Evolutionary conservation across 495 filamentous ascomycete genomes (phyloP).

Genomic region (Cryomyces minteri): DNA sequence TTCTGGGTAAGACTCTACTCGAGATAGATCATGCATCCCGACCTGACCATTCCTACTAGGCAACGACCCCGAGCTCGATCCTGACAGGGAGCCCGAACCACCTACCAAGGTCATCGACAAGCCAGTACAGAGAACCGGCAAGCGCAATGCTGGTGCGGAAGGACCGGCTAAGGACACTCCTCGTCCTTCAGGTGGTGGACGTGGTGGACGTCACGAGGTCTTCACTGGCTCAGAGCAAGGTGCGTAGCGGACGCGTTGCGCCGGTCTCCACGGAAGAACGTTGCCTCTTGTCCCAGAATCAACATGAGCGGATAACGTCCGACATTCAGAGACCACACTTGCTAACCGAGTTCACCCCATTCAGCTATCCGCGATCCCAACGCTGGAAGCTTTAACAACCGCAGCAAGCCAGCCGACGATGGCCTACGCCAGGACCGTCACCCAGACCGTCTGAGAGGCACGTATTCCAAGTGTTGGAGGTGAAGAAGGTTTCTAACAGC

Average conservation of each 20-base stretch:
- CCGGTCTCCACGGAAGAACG: too few relatives aligned
- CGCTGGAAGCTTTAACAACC: conserved; percentile 67
- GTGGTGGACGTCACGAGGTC: conserved; percentile 35
- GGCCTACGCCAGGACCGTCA: conserved; percentile 30
- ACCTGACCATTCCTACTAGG: conserved; percentile 24
- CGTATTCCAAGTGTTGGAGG: conserved; percentile 5
- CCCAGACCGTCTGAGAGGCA: conserved; percentile 21
- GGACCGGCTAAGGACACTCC: conserved; percentile 29
- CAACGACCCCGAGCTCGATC: conserved; percentile 81
- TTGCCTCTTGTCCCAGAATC: too few relatives aligned
- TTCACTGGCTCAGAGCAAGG: conserved; percentile 66
- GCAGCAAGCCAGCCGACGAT: conserved; percentile 63
- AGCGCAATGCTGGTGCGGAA: conserved; percentile 76
- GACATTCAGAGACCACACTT: conserved; percentile 1
- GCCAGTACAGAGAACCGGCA: conserved; percentile 55
- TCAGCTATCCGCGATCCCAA: conserved; percentile 82
- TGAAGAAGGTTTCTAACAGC: conserved; percentile 2
- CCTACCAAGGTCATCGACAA: conserved; percentile 79
- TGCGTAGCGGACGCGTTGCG: conserved; percentile 24
- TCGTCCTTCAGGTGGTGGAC: conserved; percentile 26
- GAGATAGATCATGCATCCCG: not conserved
- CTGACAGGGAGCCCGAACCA: conserved; percentile 52
- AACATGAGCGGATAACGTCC: too few relatives aligned
- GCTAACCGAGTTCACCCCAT: conserved; percentile 1
- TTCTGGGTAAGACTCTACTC: conserved; percentile 16